Conservation (phyloP, 257 asterid species). For the Fraxinus americana region DNA sequence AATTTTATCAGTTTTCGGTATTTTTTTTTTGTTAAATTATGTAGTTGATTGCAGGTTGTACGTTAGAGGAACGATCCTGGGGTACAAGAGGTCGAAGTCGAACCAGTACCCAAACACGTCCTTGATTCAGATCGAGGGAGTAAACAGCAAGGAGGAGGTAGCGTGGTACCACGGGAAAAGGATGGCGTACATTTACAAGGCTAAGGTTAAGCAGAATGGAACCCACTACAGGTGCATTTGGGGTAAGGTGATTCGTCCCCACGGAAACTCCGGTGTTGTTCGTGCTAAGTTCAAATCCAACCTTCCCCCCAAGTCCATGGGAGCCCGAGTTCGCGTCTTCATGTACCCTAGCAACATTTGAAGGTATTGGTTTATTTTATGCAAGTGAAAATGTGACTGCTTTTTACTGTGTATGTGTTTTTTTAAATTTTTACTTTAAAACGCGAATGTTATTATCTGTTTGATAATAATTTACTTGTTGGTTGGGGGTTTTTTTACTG, state of each 20-base stretch:
- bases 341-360: constrained; percentile 47
- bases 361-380: constrained; percentile 15
- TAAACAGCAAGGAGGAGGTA: constrained; percentile 44
- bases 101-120: constrained; percentile 46
- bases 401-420: neutral
- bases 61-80: constrained; percentile 31
- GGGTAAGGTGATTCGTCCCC: constrained; percentile 47
- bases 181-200: constrained; percentile 48
- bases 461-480: too few species aligned
- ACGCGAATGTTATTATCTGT: neutral
- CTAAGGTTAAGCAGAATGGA: constrained; percentile 30
- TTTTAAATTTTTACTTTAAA: neutral
- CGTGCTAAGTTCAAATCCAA: constrained; percentile 44
- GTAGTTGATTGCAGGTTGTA: constrained; percentile 31
- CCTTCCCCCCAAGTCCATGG: constrained; percentile 50
- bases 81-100: constrained; percentile 44
- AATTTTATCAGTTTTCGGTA: neutral
- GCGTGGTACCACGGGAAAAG: constrained; percentile 44
- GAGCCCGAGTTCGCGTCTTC: constrained; percentile 42
- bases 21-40: neutral
- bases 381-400: neutral
- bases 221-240: constrained; percentile 21
- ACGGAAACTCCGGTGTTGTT: constrained; percentile 42
- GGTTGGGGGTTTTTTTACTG: neutral
- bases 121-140: constrained; percentile 45